Percentiles rank a stretch among this genome's conserved stretches.
Conservation (phyloP, 805 yeast species). For the Sugiyamaella floridensis region DNA sequence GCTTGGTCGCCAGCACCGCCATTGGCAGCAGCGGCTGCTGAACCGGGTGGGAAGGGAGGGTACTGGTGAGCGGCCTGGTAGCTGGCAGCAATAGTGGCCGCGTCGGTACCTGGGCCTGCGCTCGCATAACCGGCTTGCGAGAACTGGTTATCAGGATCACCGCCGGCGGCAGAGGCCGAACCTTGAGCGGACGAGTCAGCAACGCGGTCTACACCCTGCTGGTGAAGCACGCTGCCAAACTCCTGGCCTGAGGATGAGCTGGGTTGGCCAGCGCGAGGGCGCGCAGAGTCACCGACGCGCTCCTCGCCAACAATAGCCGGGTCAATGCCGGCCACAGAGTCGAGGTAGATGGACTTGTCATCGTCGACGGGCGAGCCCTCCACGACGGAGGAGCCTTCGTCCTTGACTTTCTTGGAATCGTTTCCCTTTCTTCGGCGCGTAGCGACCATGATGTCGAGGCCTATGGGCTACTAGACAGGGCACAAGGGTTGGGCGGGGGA, state of each 20-base stretch:
- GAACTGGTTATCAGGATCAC: slow-evolving; percentile 3
- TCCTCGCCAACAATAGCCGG: slow-evolving; percentile 30
- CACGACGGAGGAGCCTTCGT: background rate
- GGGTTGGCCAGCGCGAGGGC: slow-evolving; percentile 3
- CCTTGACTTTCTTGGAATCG: background rate
- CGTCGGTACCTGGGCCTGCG: slow-evolving; percentile 1
- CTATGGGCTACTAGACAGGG: background rate
- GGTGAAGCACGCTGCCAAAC: slow-evolving; percentile 1
- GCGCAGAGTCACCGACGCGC: slow-evolving; percentile 4
- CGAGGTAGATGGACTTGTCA: slow-evolving; percentile 2
- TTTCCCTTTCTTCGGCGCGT: slow-evolving; percentile 1
- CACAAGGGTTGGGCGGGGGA: background rate
- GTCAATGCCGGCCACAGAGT: slow-evolving; percentile 21
- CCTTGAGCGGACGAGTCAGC: background rate
- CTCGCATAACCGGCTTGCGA: background rate
- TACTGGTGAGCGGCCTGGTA: slow-evolving; percentile 6
- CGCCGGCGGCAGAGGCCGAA: slow-evolving; percentile 1
- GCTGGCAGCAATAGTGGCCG: background rate
- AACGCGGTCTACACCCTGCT: slow-evolving; percentile 5
- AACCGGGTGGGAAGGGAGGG: slow-evolving; percentile 1
- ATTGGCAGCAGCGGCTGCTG: background rate
- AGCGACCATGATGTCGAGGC: slow-evolving; percentile 2
- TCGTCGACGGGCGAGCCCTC: background rate
- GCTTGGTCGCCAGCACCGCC: slow-evolving; percentile 2
- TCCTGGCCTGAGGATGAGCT: slow-evolving; percentile 3